phyloP scores from a whole-genome alignment of 2,329 filamentous ascomycete species.

The Clarireedia sp. region DNA sequence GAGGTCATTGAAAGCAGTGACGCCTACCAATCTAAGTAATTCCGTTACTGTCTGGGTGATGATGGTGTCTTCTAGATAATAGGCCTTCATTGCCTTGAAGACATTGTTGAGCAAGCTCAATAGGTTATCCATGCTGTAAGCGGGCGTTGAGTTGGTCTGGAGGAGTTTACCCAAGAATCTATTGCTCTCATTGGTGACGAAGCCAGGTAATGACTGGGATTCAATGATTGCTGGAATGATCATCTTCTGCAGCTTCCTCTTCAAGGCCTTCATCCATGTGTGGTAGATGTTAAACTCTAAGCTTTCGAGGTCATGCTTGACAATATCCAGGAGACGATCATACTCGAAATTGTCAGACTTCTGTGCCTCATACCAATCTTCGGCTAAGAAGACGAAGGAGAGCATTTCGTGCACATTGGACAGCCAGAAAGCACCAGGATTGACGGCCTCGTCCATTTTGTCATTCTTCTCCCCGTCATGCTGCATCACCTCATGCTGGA shows the following conservation, averaged over 20 bases:
- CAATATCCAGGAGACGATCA: conserved; percentile 91
- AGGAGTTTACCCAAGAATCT: conserved; percentile 96
- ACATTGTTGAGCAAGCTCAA: conserved; percentile 93
- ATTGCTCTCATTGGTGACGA: conserved; percentile 97
- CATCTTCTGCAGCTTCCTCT: conserved; percentile 99
- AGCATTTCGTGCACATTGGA: conserved; percentile 99
- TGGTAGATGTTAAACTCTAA: conserved; percentile 99
- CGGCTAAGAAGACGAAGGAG: conserved; percentile 96
- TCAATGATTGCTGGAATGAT: conserved; percentile 99
- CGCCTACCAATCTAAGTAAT: conserved; percentile 83
- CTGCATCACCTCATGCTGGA: conserved; percentile 98
- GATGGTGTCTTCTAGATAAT: conserved; percentile 93
- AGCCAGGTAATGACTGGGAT: conserved; percentile 93
- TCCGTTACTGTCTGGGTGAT: conserved; percentile 94
- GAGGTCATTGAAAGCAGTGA: conserved; percentile 96
- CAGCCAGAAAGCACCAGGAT: conserved; percentile 95
- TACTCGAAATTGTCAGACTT: conserved; percentile 99
- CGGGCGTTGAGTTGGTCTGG: conserved; percentile 79
- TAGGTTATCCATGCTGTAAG: conserved; percentile 99
- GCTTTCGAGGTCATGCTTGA: conserved; percentile 97
- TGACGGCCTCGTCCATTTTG: conserved; percentile 76
- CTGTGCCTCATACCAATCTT: conserved; percentile 99
- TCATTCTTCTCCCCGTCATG: conserved; percentile 59
- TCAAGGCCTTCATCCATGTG: conserved; percentile 99
- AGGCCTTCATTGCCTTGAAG: conserved; percentile 98